Evolutionary conservation across 2,329 filamentous ascomycete genomes (phyloP).

Genomic region (Fusarium abutilonis): DNA sequence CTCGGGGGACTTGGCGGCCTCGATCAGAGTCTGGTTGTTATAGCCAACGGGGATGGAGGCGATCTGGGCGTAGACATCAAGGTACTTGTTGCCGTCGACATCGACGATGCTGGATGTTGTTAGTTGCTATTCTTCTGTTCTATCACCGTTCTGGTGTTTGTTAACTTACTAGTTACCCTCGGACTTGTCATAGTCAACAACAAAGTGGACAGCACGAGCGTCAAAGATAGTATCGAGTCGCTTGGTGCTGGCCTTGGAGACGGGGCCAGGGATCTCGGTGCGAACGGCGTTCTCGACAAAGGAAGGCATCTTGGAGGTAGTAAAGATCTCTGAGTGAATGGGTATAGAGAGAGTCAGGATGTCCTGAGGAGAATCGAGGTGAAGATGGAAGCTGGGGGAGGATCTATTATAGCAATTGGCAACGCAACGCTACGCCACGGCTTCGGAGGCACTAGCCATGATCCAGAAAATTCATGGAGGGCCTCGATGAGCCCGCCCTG

Average conservation of each 20-base stretch:
- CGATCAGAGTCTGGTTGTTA: slow-evolving; percentile 76
- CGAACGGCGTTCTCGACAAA: slow-evolving; percentile 48
- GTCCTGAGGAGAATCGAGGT: slow-evolving; percentile 30
- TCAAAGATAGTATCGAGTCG: slow-evolving; percentile 62
- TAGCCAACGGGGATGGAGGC: slow-evolving; percentile 86
- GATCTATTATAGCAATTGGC: slow-evolving; percentile 45
- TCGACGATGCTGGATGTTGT: slow-evolving; percentile 54
- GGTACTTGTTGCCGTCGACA: slow-evolving; percentile 60
- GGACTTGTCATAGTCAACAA: slow-evolving; percentile 63
- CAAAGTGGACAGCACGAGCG: slow-evolving; percentile 62
- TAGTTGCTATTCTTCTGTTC: not conserved
- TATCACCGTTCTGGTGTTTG: too few relatives aligned
- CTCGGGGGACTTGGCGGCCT: slow-evolving; percentile 73
- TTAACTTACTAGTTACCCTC: slow-evolving; percentile 58
- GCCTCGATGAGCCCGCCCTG: slow-evolving; percentile 18
- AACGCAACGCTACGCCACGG: not conserved
- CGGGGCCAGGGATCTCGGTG: slow-evolving; percentile 54
- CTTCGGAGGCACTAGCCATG: slow-evolving; percentile 27
- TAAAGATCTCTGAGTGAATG: slow-evolving; percentile 19
- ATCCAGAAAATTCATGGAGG: slow-evolving; percentile 28
- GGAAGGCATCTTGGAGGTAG: slow-evolving; percentile 46
- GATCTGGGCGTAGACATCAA: slow-evolving; percentile 77
- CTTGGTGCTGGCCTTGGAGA: slow-evolving; percentile 53
- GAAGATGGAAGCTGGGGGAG: slow-evolving; percentile 30
- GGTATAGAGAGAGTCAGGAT: slow-evolving; percentile 29